Evolutionary conservation across 805 yeast species (phyloP), one percentile per base, ranked within the genome.

Genomic region (Ogataea salicorniae): DNA sequence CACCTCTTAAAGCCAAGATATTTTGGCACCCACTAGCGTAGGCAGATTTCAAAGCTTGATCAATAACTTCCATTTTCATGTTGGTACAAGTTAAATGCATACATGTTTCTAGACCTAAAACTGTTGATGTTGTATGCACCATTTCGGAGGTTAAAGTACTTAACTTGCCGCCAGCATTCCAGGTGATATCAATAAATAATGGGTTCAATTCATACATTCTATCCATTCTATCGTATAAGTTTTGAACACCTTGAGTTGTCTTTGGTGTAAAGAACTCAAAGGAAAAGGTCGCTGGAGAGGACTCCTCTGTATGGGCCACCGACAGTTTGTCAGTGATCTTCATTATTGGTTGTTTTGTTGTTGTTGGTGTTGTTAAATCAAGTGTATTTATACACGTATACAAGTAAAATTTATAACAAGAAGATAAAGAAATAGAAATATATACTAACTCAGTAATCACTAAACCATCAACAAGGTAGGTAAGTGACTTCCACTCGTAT

Each of bases 1-100:
- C 99, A 23, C 99, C 99, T 60, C 99, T 77, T 39, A 94, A 74
- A 0, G 99, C 99, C 59, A 94, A 72, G 52, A 94, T 92, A 66
- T 92, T 92, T 62, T 89, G 95, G 66, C 99, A 94, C 3, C 99
- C 99, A 0, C 96, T 83, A 29, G 81, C 79, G 62, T 83, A 87
- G 0, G 98, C 99, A 50, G 81, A 81, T 49, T 81, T 76, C 55
- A 92, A 75, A 5, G 99, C 98, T 49, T 81, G 77, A 61, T 91
- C 97, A 53, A 94, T 86, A 53, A 84, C 72, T 37, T 77, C 79
- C 29, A 81, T 73, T 29, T 90, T 80, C 99, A 94, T 94, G 60
- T 91, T 92, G 16, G 97, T 90, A 62, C 99, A 94, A 2, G 99
- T 94, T 68, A 94, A 74, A 67, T 94, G 99, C 97, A 94, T 91